Conservation (phyloP, 164 flowering plant species). For the Vitis labrusca region DNA sequence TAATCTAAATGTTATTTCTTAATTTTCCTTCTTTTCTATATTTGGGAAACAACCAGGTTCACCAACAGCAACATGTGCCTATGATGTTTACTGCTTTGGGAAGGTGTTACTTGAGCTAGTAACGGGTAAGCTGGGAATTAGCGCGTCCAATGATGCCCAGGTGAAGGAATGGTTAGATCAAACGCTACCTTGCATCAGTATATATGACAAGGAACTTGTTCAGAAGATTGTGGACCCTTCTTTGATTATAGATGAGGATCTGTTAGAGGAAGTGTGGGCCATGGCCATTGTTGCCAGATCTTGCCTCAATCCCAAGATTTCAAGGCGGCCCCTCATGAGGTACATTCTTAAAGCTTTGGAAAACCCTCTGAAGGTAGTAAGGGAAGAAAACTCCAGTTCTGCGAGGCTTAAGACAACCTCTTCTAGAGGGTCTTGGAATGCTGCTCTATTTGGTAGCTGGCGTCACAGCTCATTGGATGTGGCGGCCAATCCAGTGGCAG, state of each 20-base stretch:
- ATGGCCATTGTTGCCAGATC: slow-evolving; percentile 95
- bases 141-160: slow-evolving; percentile 56
- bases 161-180: slow-evolving; percentile 68
- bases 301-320: slow-evolving; percentile 88
- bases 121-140: slow-evolving; percentile 91
- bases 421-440: slow-evolving; percentile 92
- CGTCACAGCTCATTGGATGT: slow-evolving; percentile 76
- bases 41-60: slow-evolving; percentile 43
- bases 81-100: slow-evolving; percentile 93
- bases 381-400: slow-evolving; percentile 74
- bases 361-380: slow-evolving; percentile 88
- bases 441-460: slow-evolving; percentile 95
- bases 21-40: not conserved
- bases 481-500: slow-evolving; percentile 27
- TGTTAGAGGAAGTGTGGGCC: slow-evolving; percentile 98
- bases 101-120: slow-evolving; percentile 93
- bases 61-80: slow-evolving; percentile 63
- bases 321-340: slow-evolving; percentile 83
- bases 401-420: slow-evolving; percentile 74
- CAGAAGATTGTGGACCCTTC: slow-evolving; percentile 87
- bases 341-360: slow-evolving; percentile 88
- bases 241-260: slow-evolving; percentile 79
- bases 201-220: slow-evolving; percentile 79
- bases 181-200: slow-evolving; percentile 67
- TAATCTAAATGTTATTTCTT: not conserved